Evolutionary conservation across 2,329 filamentous ascomycete species (phyloP).

Genomic region (Didymella sp.): DNA sequence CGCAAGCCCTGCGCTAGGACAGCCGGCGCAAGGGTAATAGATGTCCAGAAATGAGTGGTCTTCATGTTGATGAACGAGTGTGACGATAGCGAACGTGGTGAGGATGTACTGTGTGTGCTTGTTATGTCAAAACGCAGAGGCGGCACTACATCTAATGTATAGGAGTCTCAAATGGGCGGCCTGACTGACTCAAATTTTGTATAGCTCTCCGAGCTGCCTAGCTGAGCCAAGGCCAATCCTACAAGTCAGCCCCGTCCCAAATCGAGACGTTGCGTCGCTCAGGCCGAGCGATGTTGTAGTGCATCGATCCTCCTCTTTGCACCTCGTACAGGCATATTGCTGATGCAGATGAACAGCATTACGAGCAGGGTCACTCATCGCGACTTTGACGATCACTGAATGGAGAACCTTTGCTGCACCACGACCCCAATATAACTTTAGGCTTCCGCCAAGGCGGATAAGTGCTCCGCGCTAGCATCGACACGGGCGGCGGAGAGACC

Average conservation of each 20-base stretch:
- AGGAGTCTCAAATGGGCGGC: not conserved
- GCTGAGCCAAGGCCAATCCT: not conserved
- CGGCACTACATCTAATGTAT: not conserved
- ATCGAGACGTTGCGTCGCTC: not conserved
- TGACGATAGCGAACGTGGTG: not conserved
- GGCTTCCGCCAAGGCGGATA: not conserved
- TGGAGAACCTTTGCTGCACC: no score
- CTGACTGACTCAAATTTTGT: not conserved
- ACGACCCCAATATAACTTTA: not conserved
- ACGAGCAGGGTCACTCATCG: not conserved
- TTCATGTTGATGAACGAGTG: not conserved
- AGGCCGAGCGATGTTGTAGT: not conserved
- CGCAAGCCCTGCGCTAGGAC: slow-evolving; percentile 1
- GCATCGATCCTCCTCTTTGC: not conserved
- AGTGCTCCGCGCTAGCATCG: not conserved
- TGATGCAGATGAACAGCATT: not conserved
- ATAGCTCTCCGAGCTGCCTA: not conserved
- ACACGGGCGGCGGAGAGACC: not conserved
- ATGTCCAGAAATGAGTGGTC: not conserved
- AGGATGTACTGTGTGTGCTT: not conserved
- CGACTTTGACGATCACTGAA: not conserved
- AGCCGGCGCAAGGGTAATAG: not conserved
- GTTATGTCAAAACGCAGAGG: not conserved
- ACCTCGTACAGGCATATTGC: no score
- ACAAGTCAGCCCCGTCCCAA: not conserved